Evolutionary conservation across 495 filamentous ascomycete genomes (phyloP).

Genomic region (Hamigera avellanea): DNA sequence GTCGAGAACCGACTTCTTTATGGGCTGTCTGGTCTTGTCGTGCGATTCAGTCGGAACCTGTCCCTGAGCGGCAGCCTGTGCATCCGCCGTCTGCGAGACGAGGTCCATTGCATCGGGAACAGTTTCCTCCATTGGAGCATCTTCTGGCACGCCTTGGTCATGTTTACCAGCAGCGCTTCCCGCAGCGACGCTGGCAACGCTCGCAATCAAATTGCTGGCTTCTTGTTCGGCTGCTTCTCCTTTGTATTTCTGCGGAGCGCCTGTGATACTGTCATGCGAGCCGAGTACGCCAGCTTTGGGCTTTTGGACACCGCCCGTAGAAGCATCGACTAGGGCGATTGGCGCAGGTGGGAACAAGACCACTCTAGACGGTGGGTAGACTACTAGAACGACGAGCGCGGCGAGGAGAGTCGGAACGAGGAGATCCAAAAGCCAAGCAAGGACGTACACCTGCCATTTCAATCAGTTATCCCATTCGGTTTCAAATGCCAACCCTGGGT

Average conservation of each 20-base stretch:
- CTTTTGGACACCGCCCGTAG: conserved; percentile 52
- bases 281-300: conserved; percentile 59
- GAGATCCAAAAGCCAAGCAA: conserved; percentile 68
- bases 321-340: conserved; percentile 50
- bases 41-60: conserved; percentile 33
- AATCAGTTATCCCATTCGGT: background rate
- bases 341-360: conserved; percentile 68
- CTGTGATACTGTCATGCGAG: conserved; percentile 67
- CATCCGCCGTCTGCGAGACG: conserved; percentile 37
- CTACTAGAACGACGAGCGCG: conserved; percentile 52
- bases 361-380: conserved; percentile 49
- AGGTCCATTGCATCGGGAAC: conserved; percentile 52
- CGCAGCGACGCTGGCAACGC: conserved; percentile 62
- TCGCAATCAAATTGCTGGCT: conserved; percentile 68
- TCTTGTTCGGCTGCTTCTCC: conserved; percentile 83
- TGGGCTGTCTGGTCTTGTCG: conserved; percentile 77
- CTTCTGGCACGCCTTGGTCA: conserved; percentile 38
- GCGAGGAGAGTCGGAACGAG: conserved; percentile 48
- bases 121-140: conserved; percentile 28
- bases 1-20: conserved; percentile 66
- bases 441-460: conserved; percentile 51
- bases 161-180: conserved; percentile 67
- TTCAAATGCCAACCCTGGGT: conserved; percentile 2
- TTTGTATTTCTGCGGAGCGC: conserved; percentile 72
- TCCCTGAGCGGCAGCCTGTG: conserved; percentile 42